Base-by-base conservation (phyloP, 441 rosid genomes). In the Arabidopsis hybrid region DNA sequence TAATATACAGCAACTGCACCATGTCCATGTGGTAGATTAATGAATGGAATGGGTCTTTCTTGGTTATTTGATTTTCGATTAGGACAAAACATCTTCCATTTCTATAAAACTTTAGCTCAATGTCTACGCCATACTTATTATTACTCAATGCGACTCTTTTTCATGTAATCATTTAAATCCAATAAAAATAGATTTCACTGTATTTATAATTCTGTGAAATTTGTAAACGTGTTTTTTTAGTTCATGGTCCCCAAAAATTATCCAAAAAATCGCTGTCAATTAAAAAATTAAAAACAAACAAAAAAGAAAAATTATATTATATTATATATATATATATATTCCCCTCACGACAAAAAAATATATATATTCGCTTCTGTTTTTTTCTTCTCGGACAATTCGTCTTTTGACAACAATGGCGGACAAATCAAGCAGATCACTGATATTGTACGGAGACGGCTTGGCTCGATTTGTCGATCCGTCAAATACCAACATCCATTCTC, bases 401-500 rank as follows among this genome's bases (percentile, higher is more conserved):
- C 16, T 6, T 63, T 31, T 8, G 29, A 59, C 66, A 80, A 71
- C 70, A 73, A 91, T 95, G 99, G 99, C 97, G 77, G 99, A 89
- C 86, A 91, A 89, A 79, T 85, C 99, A 56, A 95, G 99, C 94
- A 86, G 92, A 80, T 85, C 86, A 2, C 56, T 92, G 73, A 85
- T 92, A 43, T 36, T 92, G 49, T 88, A 85, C 83, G 97, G 97
- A 49, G 97, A 95, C 67, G 97, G 96, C 10, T 83, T 89, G 75
- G 93, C 93, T 14, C 81, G 88, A 52, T 83, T 79, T 78, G 59
- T 89, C 14, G 75, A 83, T 0, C 73, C 86, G 2, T 83, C 89
- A 0, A 91, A 84, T 50, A 58, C 83, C 51, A 83, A 92, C 68
- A 81, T 92, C 67, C 92, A 92, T 77, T 81, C 98, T 21, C 88